Evolutionary conservation across 345 rosid species (phyloP), one percentile per base, ranked within the genome.

Genomic region (Citrus australasica): DNA sequence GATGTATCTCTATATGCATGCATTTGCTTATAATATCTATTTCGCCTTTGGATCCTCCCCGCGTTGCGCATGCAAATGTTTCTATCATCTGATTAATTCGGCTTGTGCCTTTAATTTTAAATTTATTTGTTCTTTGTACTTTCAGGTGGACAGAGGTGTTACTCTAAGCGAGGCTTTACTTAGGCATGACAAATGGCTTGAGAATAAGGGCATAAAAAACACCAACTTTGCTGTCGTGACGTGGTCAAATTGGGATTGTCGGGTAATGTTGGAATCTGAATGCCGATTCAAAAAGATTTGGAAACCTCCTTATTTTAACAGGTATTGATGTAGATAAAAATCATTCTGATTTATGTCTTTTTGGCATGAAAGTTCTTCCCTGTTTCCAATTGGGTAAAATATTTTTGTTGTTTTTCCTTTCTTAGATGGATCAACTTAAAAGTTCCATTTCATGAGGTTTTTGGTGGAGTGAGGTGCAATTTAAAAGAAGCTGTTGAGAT

Each of bases 191-290:
- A 83, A 85, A 80, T 88, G 91, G 91, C 91, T 88, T 55, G 88
- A 88, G 69, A 81, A 83, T 77, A 88, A 81, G 77, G 91, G 89
- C 22, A 83, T 88, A 38, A 86, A 88, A 62, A 80, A 86, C 66
- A 83, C 88, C 40, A 88, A 80, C 80, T 88, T 88, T 64, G 88
- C 88, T 62, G 83, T 88, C 25, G 91, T 88, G 69, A 88, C 91
- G 1, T 86, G 89, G 89, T 86, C 89, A 51, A 84, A 88, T 78
- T 88, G 91, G 91, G 89, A 88, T 77, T 88, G 89, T 42, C 83
- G 87, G 19, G 88, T 85, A 35, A 86, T 88, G 89, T 80, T 88
- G 84, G 91, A 88, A 77, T 88, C 88, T 25, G 89, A 88, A 83
- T 88, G 91, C 78, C 88, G 85, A 6, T 82, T 85, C 46, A 88